A percentile compares a stretch with the other conserved stretches of the same genome.
Evolutionary conservation across 176 grass and related monocot genomes (phyloP).

Genomic region (Oryza australiensis): DNA sequence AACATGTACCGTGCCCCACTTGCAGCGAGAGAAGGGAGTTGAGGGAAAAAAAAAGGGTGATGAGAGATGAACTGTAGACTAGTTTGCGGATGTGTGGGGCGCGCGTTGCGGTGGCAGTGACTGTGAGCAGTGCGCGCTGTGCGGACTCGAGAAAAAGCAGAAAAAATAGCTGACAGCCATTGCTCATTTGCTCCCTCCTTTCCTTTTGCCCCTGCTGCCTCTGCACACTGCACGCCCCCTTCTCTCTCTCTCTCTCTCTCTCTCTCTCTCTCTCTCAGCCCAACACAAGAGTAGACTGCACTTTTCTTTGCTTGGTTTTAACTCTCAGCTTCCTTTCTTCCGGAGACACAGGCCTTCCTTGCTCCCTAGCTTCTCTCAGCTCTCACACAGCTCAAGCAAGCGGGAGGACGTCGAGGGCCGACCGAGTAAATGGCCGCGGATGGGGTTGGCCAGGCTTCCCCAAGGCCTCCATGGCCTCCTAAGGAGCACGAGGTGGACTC

Average conservation of each 20-base stretch:
- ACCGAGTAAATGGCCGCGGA: slow-evolving; percentile 26
- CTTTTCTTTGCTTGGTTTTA: background rate
- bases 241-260: background rate
- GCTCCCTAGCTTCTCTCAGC: background rate
- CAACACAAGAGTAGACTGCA: background rate
- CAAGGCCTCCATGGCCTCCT: slow-evolving; percentile 40
- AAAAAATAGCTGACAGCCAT: slow-evolving; percentile 44
- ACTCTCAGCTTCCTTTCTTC: slow-evolving; percentile 27
- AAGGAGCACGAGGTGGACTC: background rate
- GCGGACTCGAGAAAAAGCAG: slow-evolving; percentile 34
- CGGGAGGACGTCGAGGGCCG: background rate
- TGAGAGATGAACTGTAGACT: background rate
- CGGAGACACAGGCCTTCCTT: background rate
- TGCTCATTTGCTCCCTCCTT: slow-evolving; percentile 42
- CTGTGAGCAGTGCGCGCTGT: slow-evolving; percentile 23
- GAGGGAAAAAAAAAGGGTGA: background rate
- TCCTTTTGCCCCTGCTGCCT: slow-evolving; percentile 39
- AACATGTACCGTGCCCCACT: background rate
- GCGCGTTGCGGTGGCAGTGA: slow-evolving; percentile 13
- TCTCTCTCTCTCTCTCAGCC: background rate
- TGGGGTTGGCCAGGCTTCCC: slow-evolving; percentile 8
- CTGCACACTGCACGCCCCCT: background rate
- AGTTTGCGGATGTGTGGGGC: background rate
- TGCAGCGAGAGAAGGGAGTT: background rate
- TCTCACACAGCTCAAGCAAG: background rate